Evolutionary conservation across 306 rosid genomes (phyloP).

Genomic region (Lathyrus tuberosus): DNA sequence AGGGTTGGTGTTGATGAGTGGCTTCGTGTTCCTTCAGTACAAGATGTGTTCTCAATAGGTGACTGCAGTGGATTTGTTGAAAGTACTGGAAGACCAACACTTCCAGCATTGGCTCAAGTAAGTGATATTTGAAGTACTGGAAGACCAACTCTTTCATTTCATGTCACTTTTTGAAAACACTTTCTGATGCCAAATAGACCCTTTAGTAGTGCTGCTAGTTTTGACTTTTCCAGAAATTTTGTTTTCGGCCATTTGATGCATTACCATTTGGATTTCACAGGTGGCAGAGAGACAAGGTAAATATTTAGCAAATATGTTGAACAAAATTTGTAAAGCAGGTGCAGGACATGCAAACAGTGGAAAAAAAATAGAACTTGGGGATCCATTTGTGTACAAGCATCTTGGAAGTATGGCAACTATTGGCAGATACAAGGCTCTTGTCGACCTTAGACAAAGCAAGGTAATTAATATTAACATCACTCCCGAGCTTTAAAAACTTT

Average conservation of each 20-base stretch:
- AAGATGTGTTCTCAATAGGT: conserved; percentile 84
- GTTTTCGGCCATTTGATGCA: conserved; percentile 15
- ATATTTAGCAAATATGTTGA: conserved; percentile 63
- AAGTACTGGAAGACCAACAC: conserved; percentile 79
- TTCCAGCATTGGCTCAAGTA: conserved; percentile 97
- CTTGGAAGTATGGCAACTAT: conserved; percentile 96
- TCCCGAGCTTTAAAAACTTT: background rate
- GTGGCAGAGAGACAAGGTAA: conserved; percentile 98
- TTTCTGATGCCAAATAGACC: too few species aligned
- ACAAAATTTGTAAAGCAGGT: conserved; percentile 68
- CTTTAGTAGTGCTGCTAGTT: conserved; percentile 9
- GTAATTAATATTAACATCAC: conserved; percentile 50
- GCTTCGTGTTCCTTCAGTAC: conserved; percentile 74
- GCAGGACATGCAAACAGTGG: conserved; percentile 65
- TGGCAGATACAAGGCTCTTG: conserved; percentile 96
- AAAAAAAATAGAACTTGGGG: conserved; percentile 59
- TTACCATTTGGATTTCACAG: conserved; percentile 45
- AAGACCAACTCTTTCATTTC: background rate
- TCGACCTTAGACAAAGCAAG: conserved; percentile 94
- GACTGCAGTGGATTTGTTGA: conserved; percentile 95
- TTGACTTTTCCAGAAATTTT: conserved; percentile 1
- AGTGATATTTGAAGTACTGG: conserved; percentile 12
- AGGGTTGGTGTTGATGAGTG: conserved; percentile 95
- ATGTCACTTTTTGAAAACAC: too few species aligned
- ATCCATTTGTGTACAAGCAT: conserved; percentile 86